A percentile compares a stretch with the other conserved stretches of the same genome.
phyloP scores from a whole-genome alignment of 2,329 filamentous ascomycete species.

The Fusarium multiceps region DNA sequence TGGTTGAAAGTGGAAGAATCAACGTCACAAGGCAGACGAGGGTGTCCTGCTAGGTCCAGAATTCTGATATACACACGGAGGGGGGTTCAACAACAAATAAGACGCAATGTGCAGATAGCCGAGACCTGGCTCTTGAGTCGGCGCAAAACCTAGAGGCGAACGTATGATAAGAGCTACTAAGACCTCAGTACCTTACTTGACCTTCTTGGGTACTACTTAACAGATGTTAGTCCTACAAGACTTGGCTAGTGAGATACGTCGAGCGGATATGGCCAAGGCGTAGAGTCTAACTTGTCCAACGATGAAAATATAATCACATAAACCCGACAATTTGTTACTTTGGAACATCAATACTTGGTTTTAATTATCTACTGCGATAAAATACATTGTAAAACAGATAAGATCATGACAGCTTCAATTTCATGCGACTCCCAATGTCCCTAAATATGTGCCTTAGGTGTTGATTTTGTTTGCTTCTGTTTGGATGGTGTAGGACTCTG shows the following conservation, averaged over 20 bases:
- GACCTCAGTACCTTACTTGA: neutral
- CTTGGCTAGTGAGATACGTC: neutral
- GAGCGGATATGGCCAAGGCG: neutral
- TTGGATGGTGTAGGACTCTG: neutral
- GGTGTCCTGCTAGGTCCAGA: neutral
- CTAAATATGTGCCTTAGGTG: neutral
- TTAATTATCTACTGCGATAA: neutral
- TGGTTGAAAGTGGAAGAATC: conserved; percentile 1
- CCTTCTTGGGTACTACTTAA: neutral
- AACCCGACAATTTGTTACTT: neutral
- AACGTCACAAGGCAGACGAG: neutral
- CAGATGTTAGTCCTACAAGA: neutral
- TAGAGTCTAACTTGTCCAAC: neutral
- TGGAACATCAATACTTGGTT: neutral
- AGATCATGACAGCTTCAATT: neutral
- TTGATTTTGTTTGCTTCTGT: neutral
- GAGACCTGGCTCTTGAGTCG: neutral
- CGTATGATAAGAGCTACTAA: neutral
- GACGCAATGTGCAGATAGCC: neutral
- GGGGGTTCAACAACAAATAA: neutral
- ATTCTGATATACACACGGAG: neutral
- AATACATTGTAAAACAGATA: neutral
- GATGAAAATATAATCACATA: neutral
- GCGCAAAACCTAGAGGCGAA: neutral
- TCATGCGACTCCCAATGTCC: neutral